Evolutionary conservation across 345 rosid genomes (phyloP).

Genomic region (Populus euphratica): DNA sequence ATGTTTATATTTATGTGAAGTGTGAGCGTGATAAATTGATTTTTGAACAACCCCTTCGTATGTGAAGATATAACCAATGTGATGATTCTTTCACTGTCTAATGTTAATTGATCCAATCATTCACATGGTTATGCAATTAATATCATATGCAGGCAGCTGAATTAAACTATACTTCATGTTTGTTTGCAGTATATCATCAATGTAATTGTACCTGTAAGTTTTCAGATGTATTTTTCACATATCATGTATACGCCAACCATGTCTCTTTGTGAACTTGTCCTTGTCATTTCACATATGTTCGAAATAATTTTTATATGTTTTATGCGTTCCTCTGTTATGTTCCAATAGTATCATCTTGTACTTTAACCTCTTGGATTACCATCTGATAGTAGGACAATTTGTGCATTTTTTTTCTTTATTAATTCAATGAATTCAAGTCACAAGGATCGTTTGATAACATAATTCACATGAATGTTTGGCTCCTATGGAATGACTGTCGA

Average conservation of each 20-base stretch:
- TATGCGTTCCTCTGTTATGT: not conserved
- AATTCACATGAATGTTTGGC: too few relatives aligned
- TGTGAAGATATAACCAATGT: not conserved
- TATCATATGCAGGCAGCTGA: constrained; percentile 27
- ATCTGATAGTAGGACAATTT: not conserved
- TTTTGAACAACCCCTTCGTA: not conserved
- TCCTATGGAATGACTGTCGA: not conserved
- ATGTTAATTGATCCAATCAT: not conserved
- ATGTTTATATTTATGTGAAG: not conserved
- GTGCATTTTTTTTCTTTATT: not conserved
- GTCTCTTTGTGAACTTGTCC: not conserved
- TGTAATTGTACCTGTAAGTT: constrained; percentile 39
- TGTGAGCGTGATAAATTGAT: not conserved
- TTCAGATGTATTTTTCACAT: constrained; percentile 4
- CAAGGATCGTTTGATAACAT: not conserved
- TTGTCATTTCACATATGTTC: not conserved
- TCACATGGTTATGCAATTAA: constrained; percentile 8
- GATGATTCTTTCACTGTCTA: not conserved
- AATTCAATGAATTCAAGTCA: not conserved
- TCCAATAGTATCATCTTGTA: not conserved
- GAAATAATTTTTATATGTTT: not conserved
- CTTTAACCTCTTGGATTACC: not conserved
- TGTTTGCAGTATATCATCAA: constrained; percentile 20
- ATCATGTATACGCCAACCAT: not conserved
- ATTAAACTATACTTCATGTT: constrained; percentile 27